These are phyloP conservation scores for Meredithiella fracta DNA, from an alignment of 2,329 filamentous ascomycete genomes.

Conservation along the genomic window DNA sequence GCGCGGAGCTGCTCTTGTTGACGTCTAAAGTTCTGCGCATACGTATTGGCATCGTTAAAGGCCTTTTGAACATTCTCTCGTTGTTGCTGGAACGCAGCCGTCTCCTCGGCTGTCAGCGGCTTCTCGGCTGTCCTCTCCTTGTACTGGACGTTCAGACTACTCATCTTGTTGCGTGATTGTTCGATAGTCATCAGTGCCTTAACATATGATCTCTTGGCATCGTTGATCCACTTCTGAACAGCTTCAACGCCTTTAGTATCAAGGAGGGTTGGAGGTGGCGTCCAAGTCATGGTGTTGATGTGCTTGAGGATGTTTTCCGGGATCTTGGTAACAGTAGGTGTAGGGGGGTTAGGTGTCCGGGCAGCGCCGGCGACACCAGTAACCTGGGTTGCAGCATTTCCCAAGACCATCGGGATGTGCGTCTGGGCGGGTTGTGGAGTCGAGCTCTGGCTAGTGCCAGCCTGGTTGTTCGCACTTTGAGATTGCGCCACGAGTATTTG, in stretches of 20 bases:
- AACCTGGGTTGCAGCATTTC: conserved; percentile 14
- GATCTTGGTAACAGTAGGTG: conserved; percentile 21
- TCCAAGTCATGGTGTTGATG: conserved; percentile 32
- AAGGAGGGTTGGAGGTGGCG: conserved; percentile 26
- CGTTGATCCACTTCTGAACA: conserved; percentile 30
- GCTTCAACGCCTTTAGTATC: conserved; percentile 28
- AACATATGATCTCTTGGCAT: conserved; percentile 31
- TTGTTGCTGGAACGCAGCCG: conserved; percentile 28
- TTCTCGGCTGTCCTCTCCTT: conserved; percentile 27
- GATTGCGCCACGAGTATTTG: conserved; percentile 6
- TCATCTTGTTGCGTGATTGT: conserved; percentile 25
- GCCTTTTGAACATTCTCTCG: conserved; percentile 29
- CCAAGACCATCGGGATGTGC: conserved; percentile 2
- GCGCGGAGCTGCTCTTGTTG: conserved; percentile 25
- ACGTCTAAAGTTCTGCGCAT: conserved; percentile 31
- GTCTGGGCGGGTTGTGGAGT: conserved; percentile 11
- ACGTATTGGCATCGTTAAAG: conserved; percentile 31
- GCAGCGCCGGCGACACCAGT: not conserved
- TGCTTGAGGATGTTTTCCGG: conserved; percentile 31
- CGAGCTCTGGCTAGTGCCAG: conserved; percentile 15
- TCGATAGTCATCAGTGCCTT: conserved; percentile 36
- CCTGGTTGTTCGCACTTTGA: conserved; percentile 16
- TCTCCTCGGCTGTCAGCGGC: conserved; percentile 29
- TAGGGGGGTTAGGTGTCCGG: conserved; percentile 14
- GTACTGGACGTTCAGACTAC: conserved; percentile 26